Evolutionary conservation across 2,329 filamentous ascomycete genomes (phyloP).

Genomic region (Hypoxylon sp.): DNA sequence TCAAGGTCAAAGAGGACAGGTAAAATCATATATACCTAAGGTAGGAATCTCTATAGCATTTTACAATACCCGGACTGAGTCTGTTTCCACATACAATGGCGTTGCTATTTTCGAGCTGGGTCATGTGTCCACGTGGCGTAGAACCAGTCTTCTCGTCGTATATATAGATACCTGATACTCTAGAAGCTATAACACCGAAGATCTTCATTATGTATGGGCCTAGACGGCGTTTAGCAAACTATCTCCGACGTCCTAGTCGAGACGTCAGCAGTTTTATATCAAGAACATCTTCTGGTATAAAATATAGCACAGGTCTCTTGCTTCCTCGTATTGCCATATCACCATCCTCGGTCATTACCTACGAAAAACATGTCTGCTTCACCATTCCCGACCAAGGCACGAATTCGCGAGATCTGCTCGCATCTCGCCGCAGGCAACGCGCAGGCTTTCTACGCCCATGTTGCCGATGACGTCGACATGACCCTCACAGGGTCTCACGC

Average conservation of each 20-base stretch:
- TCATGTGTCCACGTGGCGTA: not conserved
- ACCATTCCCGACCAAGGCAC: conserved; percentile 19
- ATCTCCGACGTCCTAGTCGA: not conserved
- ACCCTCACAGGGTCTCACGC: conserved; percentile 13
- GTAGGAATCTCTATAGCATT: no score
- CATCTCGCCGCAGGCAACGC: conserved; percentile 13
- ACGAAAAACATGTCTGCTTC: conserved; percentile 4
- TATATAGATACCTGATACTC: not conserved
- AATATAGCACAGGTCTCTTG: no score
- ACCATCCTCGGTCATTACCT: not conserved
- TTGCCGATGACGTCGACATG: conserved; percentile 24
- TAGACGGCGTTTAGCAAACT: conserved; percentile 4
- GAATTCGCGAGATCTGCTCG: conserved; percentile 16
- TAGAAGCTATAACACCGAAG: not conserved
- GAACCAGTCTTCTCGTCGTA: not conserved
- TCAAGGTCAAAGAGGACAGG: no score
- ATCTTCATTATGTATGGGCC: not conserved
- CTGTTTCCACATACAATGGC: no score
- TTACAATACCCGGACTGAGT: no score
- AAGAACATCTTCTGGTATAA: not conserved
- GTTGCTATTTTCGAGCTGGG: no score
- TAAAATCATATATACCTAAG: no score
- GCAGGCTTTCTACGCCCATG: conserved; percentile 9
- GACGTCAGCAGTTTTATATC: not conserved
- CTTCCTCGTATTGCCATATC: not conserved